Evolutionary conservation across 768 basidiomycete genomes (phyloP).

Genomic region (Boletus subcaerulescens): DNA sequence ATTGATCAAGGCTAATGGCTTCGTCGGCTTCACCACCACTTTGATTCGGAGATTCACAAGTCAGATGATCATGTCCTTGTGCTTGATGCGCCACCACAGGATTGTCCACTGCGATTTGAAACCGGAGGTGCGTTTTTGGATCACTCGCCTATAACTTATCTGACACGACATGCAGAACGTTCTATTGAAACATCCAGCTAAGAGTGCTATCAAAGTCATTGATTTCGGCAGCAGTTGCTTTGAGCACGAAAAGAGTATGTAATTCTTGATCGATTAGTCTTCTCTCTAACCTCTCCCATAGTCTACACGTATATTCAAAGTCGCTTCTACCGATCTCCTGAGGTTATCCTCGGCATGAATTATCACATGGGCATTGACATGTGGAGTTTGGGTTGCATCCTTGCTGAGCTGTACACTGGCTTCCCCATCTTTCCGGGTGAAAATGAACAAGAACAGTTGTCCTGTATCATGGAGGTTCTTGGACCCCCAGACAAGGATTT

Average conservation of each 20-base stretch:
- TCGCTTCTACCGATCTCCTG: slow-evolving; percentile 99
- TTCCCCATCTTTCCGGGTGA: slow-evolving; percentile 99
- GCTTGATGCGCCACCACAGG: slow-evolving; percentile 93
- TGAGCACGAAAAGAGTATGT: slow-evolving; percentile 95
- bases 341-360: slow-evolving; percentile 98
- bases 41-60: slow-evolving; percentile 94
- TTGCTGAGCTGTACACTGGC: slow-evolving; percentile 95
- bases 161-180: slow-evolving; percentile 66
- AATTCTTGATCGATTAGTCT: not conserved
- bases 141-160: not conserved
- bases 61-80: slow-evolving; percentile 90
- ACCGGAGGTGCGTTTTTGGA: slow-evolving; percentile 70
- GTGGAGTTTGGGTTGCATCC: slow-evolving; percentile 99
- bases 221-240: slow-evolving; percentile 99
- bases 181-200: slow-evolving; percentile 87
- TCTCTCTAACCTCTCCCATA: slow-evolving; percentile 32
- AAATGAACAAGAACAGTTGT: slow-evolving; percentile 96
- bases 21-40: slow-evolving; percentile 94
- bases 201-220: slow-evolving; percentile 96
- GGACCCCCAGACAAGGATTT: slow-evolving; percentile 95
- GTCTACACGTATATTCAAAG: slow-evolving; percentile 99
- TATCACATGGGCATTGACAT: slow-evolving; percentile 99
- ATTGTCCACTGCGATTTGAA: slow-evolving; percentile 99
- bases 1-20: slow-evolving; percentile 97
- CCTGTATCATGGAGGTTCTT: slow-evolving; percentile 99